Evolutionary conservation across 2,329 filamentous ascomycete species (phyloP).

Genomic region (Xylariaceae sp.): DNA sequence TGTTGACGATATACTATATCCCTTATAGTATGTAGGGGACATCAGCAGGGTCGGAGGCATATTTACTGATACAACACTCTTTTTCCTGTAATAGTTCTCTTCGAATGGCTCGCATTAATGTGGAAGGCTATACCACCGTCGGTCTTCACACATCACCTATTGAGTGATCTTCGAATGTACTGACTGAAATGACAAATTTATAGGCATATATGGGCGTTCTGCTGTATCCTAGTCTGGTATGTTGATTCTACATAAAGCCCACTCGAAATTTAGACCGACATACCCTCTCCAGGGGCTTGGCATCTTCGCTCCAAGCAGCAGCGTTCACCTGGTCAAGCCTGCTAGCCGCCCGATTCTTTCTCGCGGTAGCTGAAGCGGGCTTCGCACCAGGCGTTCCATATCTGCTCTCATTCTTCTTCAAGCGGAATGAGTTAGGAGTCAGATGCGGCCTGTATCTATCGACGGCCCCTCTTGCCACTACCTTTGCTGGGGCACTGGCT

Average conservation of each 20-base stretch:
- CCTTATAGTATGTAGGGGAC: constrained; percentile 34
- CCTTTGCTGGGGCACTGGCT: constrained; percentile 64
- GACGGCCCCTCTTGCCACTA: constrained; percentile 61
- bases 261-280: constrained; percentile 1
- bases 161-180: too few species aligned
- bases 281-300: constrained; percentile 24
- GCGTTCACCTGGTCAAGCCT: constrained; percentile 30
- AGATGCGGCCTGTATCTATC: constrained; percentile 34
- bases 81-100: too few species aligned
- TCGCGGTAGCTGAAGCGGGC: constrained; percentile 30
- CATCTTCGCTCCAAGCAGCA: constrained; percentile 29
- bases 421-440: constrained; percentile 42
- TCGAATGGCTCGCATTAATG: constrained; percentile 40
- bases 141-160: too few species aligned
- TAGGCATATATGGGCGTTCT: constrained; percentile 27
- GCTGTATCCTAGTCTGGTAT: constrained; percentile 30
- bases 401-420: constrained; percentile 36
- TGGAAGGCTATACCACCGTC: constrained; percentile 41
- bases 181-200: too few species aligned
- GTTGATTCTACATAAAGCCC: constrained; percentile 1
- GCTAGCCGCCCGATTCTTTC: constrained; percentile 31
- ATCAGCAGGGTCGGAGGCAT: not conserved
- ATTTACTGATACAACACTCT: not conserved
- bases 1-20: constrained; percentile 44
- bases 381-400: constrained; percentile 33